A percentile compares a stretch with the other conserved stretches of the same genome.
Conservation (phyloP, 2,329 filamentous ascomycete genomes). For the Colletotrichum endophyticum region DNA sequence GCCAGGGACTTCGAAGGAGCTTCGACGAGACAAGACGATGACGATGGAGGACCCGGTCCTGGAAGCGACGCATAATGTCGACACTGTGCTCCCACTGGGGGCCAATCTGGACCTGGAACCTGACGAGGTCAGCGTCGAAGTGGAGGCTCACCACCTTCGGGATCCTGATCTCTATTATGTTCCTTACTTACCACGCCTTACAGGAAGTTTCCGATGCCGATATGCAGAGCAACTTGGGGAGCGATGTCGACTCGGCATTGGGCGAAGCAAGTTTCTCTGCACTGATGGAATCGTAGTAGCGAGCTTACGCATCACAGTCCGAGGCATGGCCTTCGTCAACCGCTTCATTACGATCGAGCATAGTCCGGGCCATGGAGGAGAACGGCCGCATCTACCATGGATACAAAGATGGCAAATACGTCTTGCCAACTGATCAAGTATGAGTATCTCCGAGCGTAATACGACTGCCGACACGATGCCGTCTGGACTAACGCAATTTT, state of each 20-base stretch:
- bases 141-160: neutral
- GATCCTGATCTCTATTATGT: neutral
- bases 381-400: conserved; percentile 44
- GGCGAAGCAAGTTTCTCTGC: conserved; percentile 26
- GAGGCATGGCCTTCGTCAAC: conserved; percentile 35
- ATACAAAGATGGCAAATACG: conserved; percentile 42
- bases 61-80: conserved; percentile 2
- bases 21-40: neutral
- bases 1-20: neutral
- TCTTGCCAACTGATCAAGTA: conserved; percentile 42
- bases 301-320: neutral
- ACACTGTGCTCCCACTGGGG: neutral
- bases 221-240: conserved; percentile 16
- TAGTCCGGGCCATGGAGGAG: conserved; percentile 32
- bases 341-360: conserved; percentile 34
- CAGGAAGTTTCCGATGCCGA: conserved; percentile 16
- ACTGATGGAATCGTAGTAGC: neutral
- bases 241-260: conserved; percentile 30
- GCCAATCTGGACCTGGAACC: conserved; percentile 10
- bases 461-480: neutral
- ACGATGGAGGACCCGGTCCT: neutral
- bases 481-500: conserved; percentile 9
- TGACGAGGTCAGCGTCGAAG: conserved; percentile 12
- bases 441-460: neutral
- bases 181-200: neutral